Base-by-base conservation (phyloP, 2,329 filamentous ascomycete genomes). In the Clarireedia homoeocarpa region DNA sequence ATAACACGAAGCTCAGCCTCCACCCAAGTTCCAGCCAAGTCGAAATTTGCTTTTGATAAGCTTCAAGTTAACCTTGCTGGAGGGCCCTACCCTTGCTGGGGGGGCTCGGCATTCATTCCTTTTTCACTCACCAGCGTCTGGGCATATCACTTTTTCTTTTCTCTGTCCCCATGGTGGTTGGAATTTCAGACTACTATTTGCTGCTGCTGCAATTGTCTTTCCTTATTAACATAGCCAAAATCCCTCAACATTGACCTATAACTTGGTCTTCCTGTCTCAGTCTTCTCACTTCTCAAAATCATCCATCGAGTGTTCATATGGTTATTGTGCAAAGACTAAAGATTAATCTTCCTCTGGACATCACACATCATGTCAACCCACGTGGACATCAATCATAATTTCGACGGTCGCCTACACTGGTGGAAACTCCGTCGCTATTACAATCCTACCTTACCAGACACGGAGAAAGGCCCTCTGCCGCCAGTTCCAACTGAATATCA, bases 301-400 rank as follows among this genome's bases (percentile, higher is more conserved):
- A 20, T 23, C 5, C 10, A 4, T 14, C 3, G 17, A 5, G 40
- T 24, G 17, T 10, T 23, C 9, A 14, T 15, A 26, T 47, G 17
- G 5, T 47, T 9, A 26, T 27, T 27, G 23, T 15, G 17, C 17
- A 20, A 20, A 44, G 15, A 44, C 24, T 26, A 24, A 30, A 47
- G 12, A 26, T n/a, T 26, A 15, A 27, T 6, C 26, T 23, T 27
- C 23, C 15, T 47, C 20, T 27, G 5, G 2, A 45, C 3, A 6
- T 3, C 6, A 15, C 15, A 2, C 6, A 26, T 17, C 3, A 55
- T 55, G 53, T 55, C 47, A 17, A 39, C 46, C 0, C 15, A 14
- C 5, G 55, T 46, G 5, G 55, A 57, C 30, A 54, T 57, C 10
- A 57, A 57, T 39, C 55, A 54, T 17, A 20, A 57, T 10, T 57